These are phyloP conservation scores for Mantamonas sphyraenae DNA, from an alignment of 78 protist genomes.

Conservation along the genomic window DNA sequence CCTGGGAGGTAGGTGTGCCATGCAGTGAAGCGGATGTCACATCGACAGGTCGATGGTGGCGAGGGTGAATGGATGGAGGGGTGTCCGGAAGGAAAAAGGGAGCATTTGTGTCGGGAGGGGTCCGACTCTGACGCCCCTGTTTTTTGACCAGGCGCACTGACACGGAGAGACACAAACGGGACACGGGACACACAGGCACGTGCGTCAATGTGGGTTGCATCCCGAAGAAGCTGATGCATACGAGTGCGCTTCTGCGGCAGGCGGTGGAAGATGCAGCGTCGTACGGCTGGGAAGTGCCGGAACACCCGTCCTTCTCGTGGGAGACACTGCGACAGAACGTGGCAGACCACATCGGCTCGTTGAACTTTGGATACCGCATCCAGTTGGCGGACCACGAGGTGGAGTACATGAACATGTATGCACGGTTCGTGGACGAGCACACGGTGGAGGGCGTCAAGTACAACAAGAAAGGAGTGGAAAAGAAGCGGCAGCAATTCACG, in stretches of 20 bases:
- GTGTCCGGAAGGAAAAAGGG: too few relatives aligned
- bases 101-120: too few relatives aligned
- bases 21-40: too few relatives aligned
- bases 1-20: slow-evolving; percentile 34
- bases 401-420: slow-evolving; percentile 76
- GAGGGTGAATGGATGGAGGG: too few relatives aligned
- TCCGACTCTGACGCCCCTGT: too few relatives aligned
- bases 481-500: slow-evolving; percentile 16
- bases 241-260: slow-evolving; percentile 41
- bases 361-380: slow-evolving; percentile 79
- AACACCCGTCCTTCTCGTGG: neutral
- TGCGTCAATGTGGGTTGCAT: slow-evolving; percentile 93
- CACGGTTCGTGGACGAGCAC: slow-evolving; percentile 62
- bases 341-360: slow-evolving; percentile 59
- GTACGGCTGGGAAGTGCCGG: slow-evolving; percentile 56
- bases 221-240: slow-evolving; percentile 86
- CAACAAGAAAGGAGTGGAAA: neutral
- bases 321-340: slow-evolving; percentile 21
- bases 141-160: too few relatives aligned
- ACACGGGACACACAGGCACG: slow-evolving; percentile 64
- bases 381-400: slow-evolving; percentile 47
- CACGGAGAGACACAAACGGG: too few relatives aligned
- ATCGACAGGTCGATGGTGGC: too few relatives aligned
- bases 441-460: slow-evolving; percentile 29
- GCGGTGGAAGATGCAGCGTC: slow-evolving; percentile 39